Conservation (phyloP, 1,139 yeast genomes). For the Protomyces inundatus region DNA sequence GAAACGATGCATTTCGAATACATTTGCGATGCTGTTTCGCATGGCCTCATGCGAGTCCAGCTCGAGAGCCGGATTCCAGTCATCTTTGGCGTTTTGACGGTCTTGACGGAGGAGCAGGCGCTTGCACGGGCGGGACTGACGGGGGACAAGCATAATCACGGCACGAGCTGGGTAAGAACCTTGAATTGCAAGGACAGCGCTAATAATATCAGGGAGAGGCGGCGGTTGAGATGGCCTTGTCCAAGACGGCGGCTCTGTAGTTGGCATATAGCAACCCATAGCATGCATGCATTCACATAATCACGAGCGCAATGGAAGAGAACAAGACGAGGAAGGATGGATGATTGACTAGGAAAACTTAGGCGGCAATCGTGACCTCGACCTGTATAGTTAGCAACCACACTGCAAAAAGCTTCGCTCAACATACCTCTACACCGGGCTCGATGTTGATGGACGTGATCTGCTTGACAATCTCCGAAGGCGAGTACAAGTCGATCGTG, state of each 20-base stretch:
- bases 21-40: conserved; percentile 84
- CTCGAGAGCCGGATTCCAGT: conserved; percentile 68
- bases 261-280: background rate
- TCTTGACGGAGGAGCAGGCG: conserved; percentile 92
- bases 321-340: background rate
- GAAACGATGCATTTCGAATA: conserved; percentile 97
- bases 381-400: background rate
- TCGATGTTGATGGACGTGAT: conserved; percentile 85
- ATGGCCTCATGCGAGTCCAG: conserved; percentile 78
- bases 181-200: conserved; percentile 67
- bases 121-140: conserved; percentile 86
- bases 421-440: conserved; percentile 44
- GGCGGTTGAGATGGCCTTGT: conserved; percentile 48
- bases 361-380: conserved; percentile 30
- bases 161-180: conserved; percentile 80
- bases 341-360: background rate
- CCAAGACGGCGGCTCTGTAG: background rate
- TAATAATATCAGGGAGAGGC: conserved; percentile 45
- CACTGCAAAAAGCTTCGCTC: background rate
- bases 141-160: conserved; percentile 79
- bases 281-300: background rate
- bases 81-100: conserved; percentile 87
- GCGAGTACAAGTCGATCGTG: conserved; percentile 96
- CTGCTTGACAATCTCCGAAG: conserved; percentile 88
- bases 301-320: too few relatives aligned